Percentiles rank a stretch among this genome's conserved stretches.
Conservation (phyloP, 257 asterid genomes). For the Scutellaria baicalensis region DNA sequence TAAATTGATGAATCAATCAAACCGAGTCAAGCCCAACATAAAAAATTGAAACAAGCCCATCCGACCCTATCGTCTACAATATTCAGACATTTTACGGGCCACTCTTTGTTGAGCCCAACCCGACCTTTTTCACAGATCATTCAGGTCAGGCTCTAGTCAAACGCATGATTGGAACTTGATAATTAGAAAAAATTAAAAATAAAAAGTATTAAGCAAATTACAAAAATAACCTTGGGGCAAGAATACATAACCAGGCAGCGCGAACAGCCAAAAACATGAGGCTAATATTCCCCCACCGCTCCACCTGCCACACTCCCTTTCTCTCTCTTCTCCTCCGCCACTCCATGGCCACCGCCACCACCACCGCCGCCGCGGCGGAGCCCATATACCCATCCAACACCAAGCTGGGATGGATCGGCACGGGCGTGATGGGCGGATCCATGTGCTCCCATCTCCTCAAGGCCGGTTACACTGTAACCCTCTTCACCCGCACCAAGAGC, state of each 20-base stretch:
- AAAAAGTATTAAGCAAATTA: neutral
- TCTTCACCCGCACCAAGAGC: conserved; percentile 82
- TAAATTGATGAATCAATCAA: too few species aligned
- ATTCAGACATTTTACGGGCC: too few species aligned
- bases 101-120: too few species aligned
- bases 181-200: too few species aligned
- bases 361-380: conserved; percentile 26
- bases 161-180: too few species aligned
- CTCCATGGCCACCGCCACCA: conserved; percentile 38
- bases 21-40: too few species aligned
- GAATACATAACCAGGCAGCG: neutral
- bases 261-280: conserved; percentile 22
- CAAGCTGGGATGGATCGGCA: conserved; percentile 84
- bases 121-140: too few species aligned
- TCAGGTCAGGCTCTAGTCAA: too few species aligned
- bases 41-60: too few species aligned
- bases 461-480: conserved; percentile 73
- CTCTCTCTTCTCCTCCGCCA: conserved; percentile 24
- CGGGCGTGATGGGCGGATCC: conserved; percentile 89
- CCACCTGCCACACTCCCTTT: conserved; percentile 16
- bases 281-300: conserved; percentile 26
- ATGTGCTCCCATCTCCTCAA: conserved; percentile 85
- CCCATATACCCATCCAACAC: conserved; percentile 53
- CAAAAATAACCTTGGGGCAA: neutral
- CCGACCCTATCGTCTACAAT: too few species aligned